Base-by-base conservation (phyloP, 176 grass and related monocot genomes). In the Panicum miliaceum region DNA sequence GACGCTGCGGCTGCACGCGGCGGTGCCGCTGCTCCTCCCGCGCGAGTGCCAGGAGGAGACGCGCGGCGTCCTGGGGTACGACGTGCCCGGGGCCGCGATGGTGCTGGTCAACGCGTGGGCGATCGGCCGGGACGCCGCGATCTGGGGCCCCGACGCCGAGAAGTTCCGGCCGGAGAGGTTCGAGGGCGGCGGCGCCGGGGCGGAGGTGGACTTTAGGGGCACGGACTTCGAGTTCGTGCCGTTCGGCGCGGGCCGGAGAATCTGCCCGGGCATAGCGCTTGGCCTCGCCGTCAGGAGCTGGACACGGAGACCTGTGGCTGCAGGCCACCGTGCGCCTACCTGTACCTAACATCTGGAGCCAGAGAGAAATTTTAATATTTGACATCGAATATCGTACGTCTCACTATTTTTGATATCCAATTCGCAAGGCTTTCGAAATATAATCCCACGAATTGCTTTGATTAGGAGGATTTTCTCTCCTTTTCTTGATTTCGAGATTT, bases 221-320 rank as follows among this genome's bases (percentile, higher is more conserved):
- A 42, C 68, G 19, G 40, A 84, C 75, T 90, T 87, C 36, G 67
- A 90, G 68, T 48, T 81, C 46, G 40, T 89, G 76, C 87, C 82
- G 16, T 89, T 89, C 58, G 82, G 76, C 2, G 76, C 81, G 2
- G 82, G 82, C 1, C 37, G 87, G 15, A 84, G 86, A 64, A 71
- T 83, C 12, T 88, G 86, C 34, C 80, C 80, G 20, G 80, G 63
- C 10, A 29, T 84, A 2, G 38, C 82, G 3, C 68, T 89, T 6
- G 82, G 25, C 3, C 47, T 80, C 4, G 66, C 82, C 2, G 29
- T 80, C 57, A 57, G 48, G 82, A 84, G 76, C 45, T n/a, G n/a
- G n/a, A n/a, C n/a, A n/a, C n/a, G n/a, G n/a, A n/a, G 78, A 81
- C 13, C 22, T 81, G 48, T 81, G 64, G 78, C 78, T 81, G 34